These are phyloP conservation scores for Zoysia pacifica DNA, from an alignment of 176 grass and related monocot genomes.

Conservation along the genomic window DNA sequence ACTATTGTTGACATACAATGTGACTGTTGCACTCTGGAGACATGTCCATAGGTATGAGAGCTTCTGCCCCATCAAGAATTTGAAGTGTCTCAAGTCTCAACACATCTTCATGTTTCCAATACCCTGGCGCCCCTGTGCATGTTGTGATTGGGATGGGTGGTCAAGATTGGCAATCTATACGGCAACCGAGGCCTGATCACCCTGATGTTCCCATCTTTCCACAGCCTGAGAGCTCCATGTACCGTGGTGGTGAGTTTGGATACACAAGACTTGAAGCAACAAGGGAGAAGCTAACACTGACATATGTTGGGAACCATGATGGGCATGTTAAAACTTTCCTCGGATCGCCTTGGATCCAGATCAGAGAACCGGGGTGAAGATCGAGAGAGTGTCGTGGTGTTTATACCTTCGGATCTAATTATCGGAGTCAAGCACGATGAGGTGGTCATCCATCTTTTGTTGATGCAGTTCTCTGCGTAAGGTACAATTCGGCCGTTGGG, in stretches of 20 bases:
- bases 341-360: too few species aligned
- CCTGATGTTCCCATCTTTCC: constrained; percentile 71
- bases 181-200: constrained; percentile 80
- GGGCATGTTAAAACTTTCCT: constrained; percentile 23
- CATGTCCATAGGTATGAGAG: constrained; percentile 98
- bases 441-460: too few species aligned
- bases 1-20: constrained; percentile 74
- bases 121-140: constrained; percentile 75
- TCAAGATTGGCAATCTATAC: constrained; percentile 77
- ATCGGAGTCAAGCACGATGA: too few species aligned
- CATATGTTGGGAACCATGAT: constrained; percentile 93
- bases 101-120: constrained; percentile 63
- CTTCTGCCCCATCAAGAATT: constrained; percentile 88
- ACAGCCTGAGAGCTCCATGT: constrained; percentile 76
- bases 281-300: constrained; percentile 72
- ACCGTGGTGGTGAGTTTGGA: constrained; percentile 81
- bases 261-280: constrained; percentile 81
- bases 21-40: constrained; percentile 90
- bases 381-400: constrained; percentile 39
- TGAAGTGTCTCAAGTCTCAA: constrained; percentile 65
- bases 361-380: too few species aligned
- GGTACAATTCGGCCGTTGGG: too few species aligned
- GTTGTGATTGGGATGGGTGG: constrained; percentile 92
- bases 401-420: not conserved
- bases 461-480: too few species aligned